These are phyloP conservation scores for Zygoascus bituminiphila DNA, from an alignment of 805 yeast genomes.

Conservation along the genomic window DNA sequence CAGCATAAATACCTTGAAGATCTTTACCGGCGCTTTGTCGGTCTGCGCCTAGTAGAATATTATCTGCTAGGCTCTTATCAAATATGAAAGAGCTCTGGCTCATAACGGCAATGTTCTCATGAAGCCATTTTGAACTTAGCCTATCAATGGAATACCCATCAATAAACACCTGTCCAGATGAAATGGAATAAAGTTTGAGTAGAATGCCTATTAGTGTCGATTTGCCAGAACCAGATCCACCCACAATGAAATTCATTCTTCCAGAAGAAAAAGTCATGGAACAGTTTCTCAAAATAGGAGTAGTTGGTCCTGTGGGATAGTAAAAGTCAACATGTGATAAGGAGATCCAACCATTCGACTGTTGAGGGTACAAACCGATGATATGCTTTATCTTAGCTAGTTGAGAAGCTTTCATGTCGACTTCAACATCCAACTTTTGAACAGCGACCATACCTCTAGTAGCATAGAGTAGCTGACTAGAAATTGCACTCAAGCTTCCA, in stretches of 20 bases:
- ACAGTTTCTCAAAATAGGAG: constrained; percentile 40
- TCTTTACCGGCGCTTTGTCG: constrained; percentile 22
- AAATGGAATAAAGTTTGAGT: constrained; percentile 45
- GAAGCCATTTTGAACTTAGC: constrained; percentile 45
- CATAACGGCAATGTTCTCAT: constrained; percentile 58
- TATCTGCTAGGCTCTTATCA: constrained; percentile 52
- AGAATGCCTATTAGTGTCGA: constrained; percentile 68
- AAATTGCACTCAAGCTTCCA: constrained; percentile 44
- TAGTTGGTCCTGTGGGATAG: constrained; percentile 34
- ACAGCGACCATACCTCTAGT: constrained; percentile 71
- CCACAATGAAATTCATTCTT: constrained; percentile 57
- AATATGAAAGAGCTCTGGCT: constrained; percentile 67
- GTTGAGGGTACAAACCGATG: constrained; percentile 21
- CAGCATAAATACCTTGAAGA: constrained; percentile 39
- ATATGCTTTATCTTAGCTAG: constrained; percentile 8
- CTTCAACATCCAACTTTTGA: constrained; percentile 36
- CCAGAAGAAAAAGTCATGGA: constrained; percentile 39
- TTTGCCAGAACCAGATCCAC: constrained; percentile 90
- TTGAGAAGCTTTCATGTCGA: constrained; percentile 21
- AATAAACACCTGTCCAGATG: constrained; percentile 48
- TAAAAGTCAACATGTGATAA: constrained; percentile 37
- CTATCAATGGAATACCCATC: constrained; percentile 43
- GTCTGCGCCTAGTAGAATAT: constrained; percentile 47
- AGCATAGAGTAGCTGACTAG: constrained; percentile 50
- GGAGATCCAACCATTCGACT: constrained; percentile 35